Percentiles rank a stretch among this genome's conserved stretches.
Evolutionary conservation across 2,329 filamentous ascomycete genomes (phyloP).

Genomic region (Ceratocystis destructans): DNA sequence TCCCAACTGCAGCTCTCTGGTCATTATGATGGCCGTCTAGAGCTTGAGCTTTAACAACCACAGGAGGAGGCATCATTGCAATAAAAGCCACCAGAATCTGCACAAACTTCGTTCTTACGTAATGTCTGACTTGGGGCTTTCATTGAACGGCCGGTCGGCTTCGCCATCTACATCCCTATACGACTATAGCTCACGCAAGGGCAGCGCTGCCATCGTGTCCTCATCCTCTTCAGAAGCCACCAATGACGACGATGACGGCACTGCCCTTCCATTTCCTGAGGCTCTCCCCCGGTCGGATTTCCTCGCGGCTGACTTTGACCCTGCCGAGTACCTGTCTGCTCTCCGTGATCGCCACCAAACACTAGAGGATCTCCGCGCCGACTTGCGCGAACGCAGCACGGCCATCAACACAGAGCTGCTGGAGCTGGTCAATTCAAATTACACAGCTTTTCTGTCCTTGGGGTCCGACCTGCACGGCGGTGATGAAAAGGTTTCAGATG

Average conservation of each 20-base stretch:
- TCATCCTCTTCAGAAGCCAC: conserved; percentile 24
- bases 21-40: not conserved
- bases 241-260: conserved; percentile 40
- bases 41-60: not conserved
- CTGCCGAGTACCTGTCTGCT: conserved; percentile 65
- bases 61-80: not conserved
- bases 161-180: conserved; percentile 15
- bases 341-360: conserved; percentile 82
- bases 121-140: conserved; percentile 10
- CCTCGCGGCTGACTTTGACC: conserved; percentile 60
- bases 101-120: not conserved
- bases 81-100: not conserved
- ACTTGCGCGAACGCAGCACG: conserved; percentile 68
- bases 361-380: conserved; percentile 78
- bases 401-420: conserved; percentile 74
- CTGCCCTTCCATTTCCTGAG: conserved; percentile 72
- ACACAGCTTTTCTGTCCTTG: conserved; percentile 75
- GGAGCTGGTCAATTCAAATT: conserved; percentile 90
- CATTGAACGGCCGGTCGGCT: conserved; percentile 7
- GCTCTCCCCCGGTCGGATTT: conserved; percentile 77
- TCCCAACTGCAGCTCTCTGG: not conserved
- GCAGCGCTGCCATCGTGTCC: conserved; percentile 13
- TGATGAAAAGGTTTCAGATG: conserved; percentile 81
- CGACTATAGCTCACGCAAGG: conserved; percentile 10
- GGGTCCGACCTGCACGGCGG: conserved; percentile 73